Base-by-base conservation (phyloP, 768 basidiomycete species). In the Kwoniella pini region DNA sequence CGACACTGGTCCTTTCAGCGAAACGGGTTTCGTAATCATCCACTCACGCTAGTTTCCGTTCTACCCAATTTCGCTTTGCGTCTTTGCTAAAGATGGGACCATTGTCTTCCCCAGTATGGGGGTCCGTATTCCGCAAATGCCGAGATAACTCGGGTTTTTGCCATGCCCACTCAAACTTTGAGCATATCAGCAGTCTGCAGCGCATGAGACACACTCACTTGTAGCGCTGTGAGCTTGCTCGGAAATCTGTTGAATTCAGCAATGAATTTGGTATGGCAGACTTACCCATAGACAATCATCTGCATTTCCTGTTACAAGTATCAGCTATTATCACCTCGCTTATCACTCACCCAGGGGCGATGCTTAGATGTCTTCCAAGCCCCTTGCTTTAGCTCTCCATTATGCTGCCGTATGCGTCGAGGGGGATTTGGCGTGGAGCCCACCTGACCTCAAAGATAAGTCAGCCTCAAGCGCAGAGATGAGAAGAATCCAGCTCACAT, bases 131-230 rank as follows among this genome's bases (percentile, higher is more conserved):
- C 28, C 84, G 82, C 17, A 89, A 79, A 77, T 88, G 86, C n/a
- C 88, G 80, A 1, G 87, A 86, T 24, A 83, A 76, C 63, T 87
- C 81, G 10, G 88, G 87, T 74, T 90, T 86, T 74, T 90, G 89
- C 89, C 89, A 91, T 21, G 80, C 80, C 88, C 88, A 90, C 79
- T 90, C 88, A 68, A 90, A 90, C 77, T 89, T 84, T 22, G 85
- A 78, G 11, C 6, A 51, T 30, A 2, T 10, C 12, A 44, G 26
- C 26, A 27, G 15, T 12, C 7, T 15, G n/a, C n/a, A n/a, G 5
- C 13, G 2, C 52, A 1, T 4, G 4, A 21, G 13, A 54, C 19
- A 19, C 6, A 60, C 77, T 51, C 45, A 79, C 79, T 60, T 80
- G 81, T 2, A 81, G 70, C 4, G 90, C 89, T 1, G 88, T 83